Conservation (phyloP, 2,329 filamentous ascomycete species). For the Trichoderma cornu-damae region DNA sequence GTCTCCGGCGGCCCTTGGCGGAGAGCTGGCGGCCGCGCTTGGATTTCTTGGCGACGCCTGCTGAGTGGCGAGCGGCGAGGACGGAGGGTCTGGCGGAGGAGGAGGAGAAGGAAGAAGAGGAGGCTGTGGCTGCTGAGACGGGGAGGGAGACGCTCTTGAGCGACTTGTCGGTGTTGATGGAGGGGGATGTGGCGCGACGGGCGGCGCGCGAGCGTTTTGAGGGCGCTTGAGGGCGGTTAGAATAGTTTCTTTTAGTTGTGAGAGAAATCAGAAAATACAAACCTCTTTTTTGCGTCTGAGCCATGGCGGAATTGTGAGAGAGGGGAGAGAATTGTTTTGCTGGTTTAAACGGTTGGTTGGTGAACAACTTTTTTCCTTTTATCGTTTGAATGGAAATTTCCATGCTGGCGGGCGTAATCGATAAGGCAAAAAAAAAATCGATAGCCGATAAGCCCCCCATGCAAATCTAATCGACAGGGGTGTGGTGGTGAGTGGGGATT, state of each 20-base stretch:
- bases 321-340: background rate
- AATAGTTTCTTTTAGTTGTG: background rate
- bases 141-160: constrained; percentile 56
- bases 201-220: constrained; percentile 71
- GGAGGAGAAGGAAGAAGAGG: constrained; percentile 34
- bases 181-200: constrained; percentile 64
- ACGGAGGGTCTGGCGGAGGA: constrained; percentile 55
- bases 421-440: too few relatives aligned
- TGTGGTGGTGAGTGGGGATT: constrained; percentile 1
- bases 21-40: constrained; percentile 53
- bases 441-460: constrained; percentile 2
- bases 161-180: constrained; percentile 67
- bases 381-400: constrained; percentile 16
- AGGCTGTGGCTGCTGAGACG: constrained; percentile 27
- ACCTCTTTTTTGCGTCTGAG: constrained; percentile 1
- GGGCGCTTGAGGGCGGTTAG: constrained; percentile 39
- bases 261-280: background rate
- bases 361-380: background rate
- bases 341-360: background rate
- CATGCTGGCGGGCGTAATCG: background rate
- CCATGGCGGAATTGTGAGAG: background rate
- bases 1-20: constrained; percentile 49
- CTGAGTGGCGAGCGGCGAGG: constrained; percentile 60
- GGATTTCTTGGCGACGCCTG: constrained; percentile 63
- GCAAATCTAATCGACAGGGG: background rate